Percentiles rank a stretch among this genome's conserved stretches.
Conservation (phyloP, 2,329 filamentous ascomycete species). For the Botrytis byssoidea region DNA sequence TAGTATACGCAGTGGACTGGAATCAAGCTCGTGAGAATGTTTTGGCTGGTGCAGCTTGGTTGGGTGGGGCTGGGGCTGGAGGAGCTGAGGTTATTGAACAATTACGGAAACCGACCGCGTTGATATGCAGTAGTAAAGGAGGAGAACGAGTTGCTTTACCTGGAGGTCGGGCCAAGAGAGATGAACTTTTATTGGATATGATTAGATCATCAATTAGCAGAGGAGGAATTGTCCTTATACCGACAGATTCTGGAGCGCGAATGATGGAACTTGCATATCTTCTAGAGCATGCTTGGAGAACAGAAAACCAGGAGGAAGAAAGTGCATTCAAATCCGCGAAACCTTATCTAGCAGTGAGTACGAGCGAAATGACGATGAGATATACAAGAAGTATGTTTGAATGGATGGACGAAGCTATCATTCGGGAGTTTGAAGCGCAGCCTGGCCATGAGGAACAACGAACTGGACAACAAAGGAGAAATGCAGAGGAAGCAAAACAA, state of each 20-base stretch:
- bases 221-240: conserved; percentile 89
- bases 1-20: conserved; percentile 98
- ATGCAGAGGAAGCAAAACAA: conserved; percentile 51
- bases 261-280: conserved; percentile 90
- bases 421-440: conserved; percentile 82
- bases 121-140: conserved; percentile 87
- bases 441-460: conserved; percentile 36
- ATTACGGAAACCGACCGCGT: conserved; percentile 84
- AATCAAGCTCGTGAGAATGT: conserved; percentile 97
- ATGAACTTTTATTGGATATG: conserved; percentile 80
- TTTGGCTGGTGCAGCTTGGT: conserved; percentile 87
- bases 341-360: conserved; percentile 82
- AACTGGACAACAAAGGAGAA: conserved; percentile 44
- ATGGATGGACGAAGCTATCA: conserved; percentile 97
- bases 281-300: conserved; percentile 87
- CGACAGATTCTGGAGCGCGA: conserved; percentile 91
- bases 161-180: conserved; percentile 74
- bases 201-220: conserved; percentile 75
- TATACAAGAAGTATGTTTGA: conserved; percentile 95
- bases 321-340: conserved; percentile 54
- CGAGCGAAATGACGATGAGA: conserved; percentile 82
- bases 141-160: conserved; percentile 68
- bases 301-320: conserved; percentile 54
- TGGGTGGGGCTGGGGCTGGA: conserved; percentile 75
- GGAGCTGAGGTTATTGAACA: conserved; percentile 92